Evolutionary conservation across 2,329 filamentous ascomycete species (phyloP), one percentile per base, ranked within the genome.

Genomic region (Cordyceps militaris): DNA sequence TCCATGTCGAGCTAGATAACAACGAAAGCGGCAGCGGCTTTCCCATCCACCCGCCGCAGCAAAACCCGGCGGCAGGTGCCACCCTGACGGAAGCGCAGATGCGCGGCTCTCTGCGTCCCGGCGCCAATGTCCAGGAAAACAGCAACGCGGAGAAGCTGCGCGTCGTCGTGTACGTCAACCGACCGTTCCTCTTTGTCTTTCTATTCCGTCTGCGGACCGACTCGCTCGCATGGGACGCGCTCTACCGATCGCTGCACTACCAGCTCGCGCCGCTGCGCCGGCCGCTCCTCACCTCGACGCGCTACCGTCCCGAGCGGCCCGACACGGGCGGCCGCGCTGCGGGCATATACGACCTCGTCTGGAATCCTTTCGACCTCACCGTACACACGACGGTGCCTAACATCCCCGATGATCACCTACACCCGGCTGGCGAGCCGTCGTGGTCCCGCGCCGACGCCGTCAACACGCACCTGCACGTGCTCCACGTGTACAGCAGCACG

Each of bases 151-250:
- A 77, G 59, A 82, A 79, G 63, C 70, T 91, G 43, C 82, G 86
- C 1, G 85, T 89, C 1, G 80, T 91, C 7, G 80, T 91, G 51
- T 92, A 91, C 66, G 81, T 86, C 47, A 84, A 85, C 68, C 81
- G 80, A 24, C 89, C 89, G 0, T 93, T 93, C 70, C 81, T 93
- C 49, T 92, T 89, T 68, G 82, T 86, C 1, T 86, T 94, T 60
- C 74, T 94, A 4, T 93, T 93, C 69, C 66, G 68, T 11, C 67
- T 74, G 14, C 76, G 77, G 48, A 86, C 86, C 7, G 77, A 82
- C 56, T 81, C 83, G 1, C 70, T 86, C 2, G 78, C 79, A 4
- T 79, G 75, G 68, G 74, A 80, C n/a, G 65, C 73, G 0, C 70
- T 86, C 8, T 87, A 87, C 66, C 77, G 76, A 47, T 81, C 80